Percentiles rank a stretch among this genome's conserved stretches.
Evolutionary conservation across 306 rosid species (phyloP).

Genomic region (Ziziphus jujuba): DNA sequence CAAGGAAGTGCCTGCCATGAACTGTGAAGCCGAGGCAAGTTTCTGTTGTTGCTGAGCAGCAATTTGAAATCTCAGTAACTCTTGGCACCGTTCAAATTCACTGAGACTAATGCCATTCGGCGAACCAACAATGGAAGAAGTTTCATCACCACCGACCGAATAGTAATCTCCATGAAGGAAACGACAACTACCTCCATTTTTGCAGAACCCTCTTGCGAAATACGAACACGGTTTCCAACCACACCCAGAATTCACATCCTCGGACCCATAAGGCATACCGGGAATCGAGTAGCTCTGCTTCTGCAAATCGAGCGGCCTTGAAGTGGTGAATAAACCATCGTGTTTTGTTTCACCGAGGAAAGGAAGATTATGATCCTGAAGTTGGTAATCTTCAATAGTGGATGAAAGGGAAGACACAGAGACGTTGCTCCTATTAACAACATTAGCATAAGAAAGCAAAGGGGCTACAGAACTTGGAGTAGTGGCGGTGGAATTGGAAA

Average conservation of each 20-base stretch:
- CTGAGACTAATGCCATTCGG: constrained; percentile 42
- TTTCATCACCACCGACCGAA: constrained; percentile 23
- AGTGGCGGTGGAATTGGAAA: constrained; percentile 31
- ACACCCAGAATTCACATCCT: constrained; percentile 51
- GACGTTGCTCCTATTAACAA: constrained; percentile 44
- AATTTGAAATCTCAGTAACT: constrained; percentile 66
- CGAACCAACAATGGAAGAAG: constrained; percentile 46
- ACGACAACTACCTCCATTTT: constrained; percentile 75
- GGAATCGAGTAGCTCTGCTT: constrained; percentile 60
- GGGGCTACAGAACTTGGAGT: constrained; percentile 47
- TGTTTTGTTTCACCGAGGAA: constrained; percentile 50
- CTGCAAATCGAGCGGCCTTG: constrained; percentile 21
- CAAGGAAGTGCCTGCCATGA: constrained; percentile 49
- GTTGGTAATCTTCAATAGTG: constrained; percentile 46
- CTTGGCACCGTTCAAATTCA: constrained; percentile 70
- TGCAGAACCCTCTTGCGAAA: constrained; percentile 82
- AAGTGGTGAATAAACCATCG: constrained; percentile 34
- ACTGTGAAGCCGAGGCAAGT: constrained; percentile 47
- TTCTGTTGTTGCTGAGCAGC: constrained; percentile 61
- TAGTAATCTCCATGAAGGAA: constrained; percentile 63
- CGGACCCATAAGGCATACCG: constrained; percentile 51
- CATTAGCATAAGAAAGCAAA: constrained; percentile 51
- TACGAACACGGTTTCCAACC: constrained; percentile 76
- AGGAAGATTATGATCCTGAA: constrained; percentile 44
- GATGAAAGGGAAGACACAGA: constrained; percentile 16